phyloP scores from a whole-genome alignment of 2,329 filamentous ascomycete genomes.

The Ascochyta clinopodiicola region DNA sequence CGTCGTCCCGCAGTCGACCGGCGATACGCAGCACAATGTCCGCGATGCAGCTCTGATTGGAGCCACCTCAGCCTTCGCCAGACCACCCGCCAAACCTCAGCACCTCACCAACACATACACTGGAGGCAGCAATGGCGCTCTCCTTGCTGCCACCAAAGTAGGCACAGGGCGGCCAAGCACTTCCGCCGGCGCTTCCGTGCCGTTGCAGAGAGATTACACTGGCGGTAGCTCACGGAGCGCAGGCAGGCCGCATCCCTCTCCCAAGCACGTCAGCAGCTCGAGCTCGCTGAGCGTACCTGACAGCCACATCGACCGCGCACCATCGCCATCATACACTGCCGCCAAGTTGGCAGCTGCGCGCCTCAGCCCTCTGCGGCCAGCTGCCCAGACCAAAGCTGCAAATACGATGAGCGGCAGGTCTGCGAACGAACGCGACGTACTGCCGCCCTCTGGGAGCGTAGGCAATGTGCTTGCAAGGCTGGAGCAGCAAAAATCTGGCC shows the following conservation, averaged over 20 bases:
- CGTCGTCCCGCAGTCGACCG: slow-evolving; percentile 37
- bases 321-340: slow-evolving; percentile 66
- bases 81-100: slow-evolving; percentile 51
- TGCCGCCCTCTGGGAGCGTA: slow-evolving; percentile 44
- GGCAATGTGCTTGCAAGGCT: slow-evolving; percentile 42
- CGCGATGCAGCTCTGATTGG: slow-evolving; percentile 57
- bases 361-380: slow-evolving; percentile 56
- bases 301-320: slow-evolving; percentile 31
- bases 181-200: slow-evolving; percentile 23
- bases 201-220: slow-evolving; percentile 39
- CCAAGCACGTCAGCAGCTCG: slow-evolving; percentile 36
- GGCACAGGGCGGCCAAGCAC: slow-evolving; percentile 34
- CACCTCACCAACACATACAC: slow-evolving; percentile 49
- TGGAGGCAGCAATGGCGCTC: slow-evolving; percentile 50
- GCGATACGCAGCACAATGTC: slow-evolving; percentile 47
- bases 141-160: slow-evolving; percentile 55
- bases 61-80: slow-evolving; percentile 57
- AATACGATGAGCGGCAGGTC: slow-evolving; percentile 31
- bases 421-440: slow-evolving; percentile 35
- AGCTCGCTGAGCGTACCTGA: slow-evolving; percentile 40
- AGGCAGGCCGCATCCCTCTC: slow-evolving; percentile 32
- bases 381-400: slow-evolving; percentile 19
- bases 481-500: slow-evolving; percentile 29
- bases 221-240: slow-evolving; percentile 36
- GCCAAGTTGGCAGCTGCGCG: slow-evolving; percentile 68